These are phyloP conservation scores for Thelephora terrestris DNA, from an alignment of 1,284 basidiomycete species.

Conservation along the genomic window DNA sequence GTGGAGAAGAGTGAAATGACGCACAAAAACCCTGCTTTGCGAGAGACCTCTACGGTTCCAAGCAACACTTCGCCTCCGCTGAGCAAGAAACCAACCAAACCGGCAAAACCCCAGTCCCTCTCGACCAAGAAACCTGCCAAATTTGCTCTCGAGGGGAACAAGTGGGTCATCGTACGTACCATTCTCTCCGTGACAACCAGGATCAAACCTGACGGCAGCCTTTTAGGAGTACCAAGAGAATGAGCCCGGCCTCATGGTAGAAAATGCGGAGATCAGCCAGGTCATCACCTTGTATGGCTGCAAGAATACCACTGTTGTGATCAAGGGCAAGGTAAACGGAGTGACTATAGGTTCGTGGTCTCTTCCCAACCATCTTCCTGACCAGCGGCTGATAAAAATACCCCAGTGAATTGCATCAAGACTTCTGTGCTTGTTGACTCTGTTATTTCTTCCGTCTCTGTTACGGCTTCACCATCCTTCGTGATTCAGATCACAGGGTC, in stretches of 20 bases:
- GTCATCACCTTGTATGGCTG: constrained; percentile 87
- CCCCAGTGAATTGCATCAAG: constrained; percentile 79
- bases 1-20: constrained; percentile 97
- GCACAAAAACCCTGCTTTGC: constrained; percentile 92
- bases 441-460: constrained; percentile 80
- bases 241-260: constrained; percentile 65
- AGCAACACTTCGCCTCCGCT: constrained; percentile 17
- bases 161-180: constrained; percentile 80
- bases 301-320: constrained; percentile 79
- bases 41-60: constrained; percentile 59
- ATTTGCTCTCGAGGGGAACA: constrained; percentile 84
- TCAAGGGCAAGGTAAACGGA: constrained; percentile 95
- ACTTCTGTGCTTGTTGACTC: constrained; percentile 86
- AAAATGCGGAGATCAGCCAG: constrained; percentile 75
- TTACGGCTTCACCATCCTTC: constrained; percentile 91
- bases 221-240: constrained; percentile 89
- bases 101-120: constrained; percentile 72
- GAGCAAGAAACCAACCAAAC: constrained; percentile 60
- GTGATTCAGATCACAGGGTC: constrained; percentile 85
- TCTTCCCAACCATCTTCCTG: not conserved
- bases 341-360: constrained; percentile 69
- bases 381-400: not conserved
- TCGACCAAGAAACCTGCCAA: constrained; percentile 90
- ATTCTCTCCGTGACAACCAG: not conserved
- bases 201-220: constrained; percentile 2